phyloP scores from a whole-genome alignment of 345 rosid species.

The Citrus glauca region DNA sequence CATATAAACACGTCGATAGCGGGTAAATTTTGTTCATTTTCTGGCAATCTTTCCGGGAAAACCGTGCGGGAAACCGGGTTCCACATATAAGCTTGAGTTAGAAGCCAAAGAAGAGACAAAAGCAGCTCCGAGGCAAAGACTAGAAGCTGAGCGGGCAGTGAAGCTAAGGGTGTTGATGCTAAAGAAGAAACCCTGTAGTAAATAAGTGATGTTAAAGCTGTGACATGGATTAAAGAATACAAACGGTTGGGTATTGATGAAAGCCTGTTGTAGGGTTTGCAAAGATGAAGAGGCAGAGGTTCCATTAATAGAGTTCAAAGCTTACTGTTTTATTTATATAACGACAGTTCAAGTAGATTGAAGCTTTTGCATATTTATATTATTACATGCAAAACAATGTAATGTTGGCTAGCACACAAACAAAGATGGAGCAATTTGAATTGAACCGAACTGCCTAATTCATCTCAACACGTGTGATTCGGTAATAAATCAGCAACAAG shows the following conservation, averaged over 20 bases:
- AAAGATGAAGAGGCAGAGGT: slow-evolving; percentile 21
- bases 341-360: not conserved
- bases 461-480: not conserved
- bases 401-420: not conserved
- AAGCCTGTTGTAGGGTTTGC: slow-evolving; percentile 8
- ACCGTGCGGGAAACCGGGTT: slow-evolving; percentile 25
- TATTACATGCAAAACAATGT: not conserved
- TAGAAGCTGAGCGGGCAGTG: slow-evolving; percentile 7
- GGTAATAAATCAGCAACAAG: not conserved
- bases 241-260: slow-evolving; percentile 25
- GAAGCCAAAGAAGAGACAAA: slow-evolving; percentile 35
- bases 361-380: too few species aligned
- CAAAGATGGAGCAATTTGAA: not conserved
- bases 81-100: slow-evolving; percentile 36
- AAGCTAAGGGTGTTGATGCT: not conserved
- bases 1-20: slow-evolving; percentile 47
- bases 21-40: slow-evolving; percentile 21
- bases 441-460: not conserved
- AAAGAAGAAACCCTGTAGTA: slow-evolving; percentile 27
- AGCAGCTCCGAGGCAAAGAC: slow-evolving; percentile 25
- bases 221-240: slow-evolving; percentile 24
- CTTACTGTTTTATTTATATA: not conserved
- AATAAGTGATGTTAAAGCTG: slow-evolving; percentile 23
- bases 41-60: slow-evolving; percentile 32
- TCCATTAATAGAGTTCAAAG: slow-evolving; percentile 1